Base-by-base conservation (phyloP, 768 basidiomycete species). In the Tephrocybe sp. region DNA sequence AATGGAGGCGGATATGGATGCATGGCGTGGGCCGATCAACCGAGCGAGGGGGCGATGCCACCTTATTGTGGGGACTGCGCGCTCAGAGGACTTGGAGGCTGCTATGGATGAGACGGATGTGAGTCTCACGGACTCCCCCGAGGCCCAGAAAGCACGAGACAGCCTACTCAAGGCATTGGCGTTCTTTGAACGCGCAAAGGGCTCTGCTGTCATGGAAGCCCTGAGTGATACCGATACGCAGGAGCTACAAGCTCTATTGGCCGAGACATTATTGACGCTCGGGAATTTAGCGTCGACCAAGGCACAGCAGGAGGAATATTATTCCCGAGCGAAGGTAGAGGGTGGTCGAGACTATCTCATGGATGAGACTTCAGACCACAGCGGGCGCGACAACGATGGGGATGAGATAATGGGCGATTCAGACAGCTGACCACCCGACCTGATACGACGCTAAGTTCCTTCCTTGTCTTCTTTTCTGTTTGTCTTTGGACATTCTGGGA, bases 111-210 rank as follows among this genome's bases (percentile, higher is more conserved):
- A 58, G 3, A 77, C 70, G 6, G 71, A 74, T 32, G 53, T 52
- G 39, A 60, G 53, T 27, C 64, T 80, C 30, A 55, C 79, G 46
- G 56, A 65, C 31, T 66, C 69, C 15, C 74, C 76, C 54, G 78
- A 81, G 13, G 84, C 83, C 15, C 65, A 72, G 41, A 82, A 84
- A 24, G 83, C 79, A 18, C 64, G 84, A 39, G 77, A 80, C 50
- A 77, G 69, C 1, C 62, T 85, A 21, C 58, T 53, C 16, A 73
- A 69, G 49, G 81, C 80, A 34, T 54, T 76, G 35, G 65, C 60
- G 37, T 75, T 71, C 45, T 69, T 78, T 24, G 72, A 75, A 52
- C 64, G 68, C 25, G 75, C 75, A 34, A 64, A 65, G 32, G 68
- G 61, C 49, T 60, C 59, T 8, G 59, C 59, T 6, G 51, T 51